Conservation (phyloP, 768 basidiomycete genomes). For the Tulasnella calospora region DNA sequence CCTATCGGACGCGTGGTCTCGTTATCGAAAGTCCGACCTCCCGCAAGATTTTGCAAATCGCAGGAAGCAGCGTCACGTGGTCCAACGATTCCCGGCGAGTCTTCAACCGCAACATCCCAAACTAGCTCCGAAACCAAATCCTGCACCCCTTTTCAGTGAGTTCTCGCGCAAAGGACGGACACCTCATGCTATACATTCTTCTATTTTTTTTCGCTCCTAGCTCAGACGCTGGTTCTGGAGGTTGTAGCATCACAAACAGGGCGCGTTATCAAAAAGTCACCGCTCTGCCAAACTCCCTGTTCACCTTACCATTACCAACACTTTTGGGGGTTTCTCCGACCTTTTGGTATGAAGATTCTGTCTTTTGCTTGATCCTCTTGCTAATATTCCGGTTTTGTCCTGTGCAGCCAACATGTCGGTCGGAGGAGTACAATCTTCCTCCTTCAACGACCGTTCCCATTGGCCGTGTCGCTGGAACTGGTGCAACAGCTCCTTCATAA, state of each 20-base stretch:
- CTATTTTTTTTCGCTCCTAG: not conserved
- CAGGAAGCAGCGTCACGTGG: not conserved
- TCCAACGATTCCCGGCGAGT: not conserved
- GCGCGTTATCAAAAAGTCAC: not conserved
- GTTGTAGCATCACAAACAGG: not conserved
- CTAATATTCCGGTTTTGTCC: not conserved
- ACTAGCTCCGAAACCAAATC: not conserved
- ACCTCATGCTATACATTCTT: not conserved
- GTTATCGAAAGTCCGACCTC: not conserved
- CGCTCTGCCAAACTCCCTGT: not conserved
- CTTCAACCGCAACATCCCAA: not conserved
- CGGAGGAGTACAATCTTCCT: not conserved
- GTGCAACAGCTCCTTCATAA: slow-evolving; percentile 8
- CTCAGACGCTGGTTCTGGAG: not conserved
- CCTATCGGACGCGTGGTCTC: not conserved
- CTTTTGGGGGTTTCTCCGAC: not conserved
- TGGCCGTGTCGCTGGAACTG: slow-evolving; percentile 20
- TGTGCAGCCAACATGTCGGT: not conserved
- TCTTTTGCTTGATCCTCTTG: not conserved
- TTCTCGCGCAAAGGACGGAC: not conserved
- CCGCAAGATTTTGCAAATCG: no score
- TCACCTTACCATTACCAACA: not conserved
- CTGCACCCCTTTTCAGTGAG: not conserved
- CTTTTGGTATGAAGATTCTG: not conserved
- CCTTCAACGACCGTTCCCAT: not conserved